These are phyloP conservation scores for Penicillium sp. DNA, from an alignment of 2,329 filamentous ascomycete species.

Conservation along the genomic window DNA sequence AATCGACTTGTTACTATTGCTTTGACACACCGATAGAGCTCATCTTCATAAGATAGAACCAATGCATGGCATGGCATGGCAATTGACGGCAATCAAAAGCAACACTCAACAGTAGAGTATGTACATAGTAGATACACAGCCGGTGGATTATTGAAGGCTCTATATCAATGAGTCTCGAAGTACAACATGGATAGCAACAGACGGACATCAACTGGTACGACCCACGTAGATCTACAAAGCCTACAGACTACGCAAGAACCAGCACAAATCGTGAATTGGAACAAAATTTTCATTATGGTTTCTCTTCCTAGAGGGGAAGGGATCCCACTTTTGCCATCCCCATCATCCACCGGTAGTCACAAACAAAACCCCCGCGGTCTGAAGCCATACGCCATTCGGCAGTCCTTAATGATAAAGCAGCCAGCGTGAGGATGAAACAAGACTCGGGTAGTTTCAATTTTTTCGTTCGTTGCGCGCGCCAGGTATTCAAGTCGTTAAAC, in stretches of 20 bases:
- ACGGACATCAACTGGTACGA: neutral
- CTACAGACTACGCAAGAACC: neutral
- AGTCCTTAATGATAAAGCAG: slow-evolving; percentile 6
- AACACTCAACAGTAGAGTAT: neutral
- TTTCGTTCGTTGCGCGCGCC: slow-evolving; percentile 26
- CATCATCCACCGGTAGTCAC: slow-evolving; percentile 26
- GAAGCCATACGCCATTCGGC: slow-evolving; percentile 23
- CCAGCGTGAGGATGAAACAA: slow-evolving; percentile 8
- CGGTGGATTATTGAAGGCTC: neutral
- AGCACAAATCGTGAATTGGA: slow-evolving; percentile 12
- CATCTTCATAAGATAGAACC: neutral
- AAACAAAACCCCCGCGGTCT: slow-evolving; percentile 25
- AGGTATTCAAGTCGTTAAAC: slow-evolving; percentile 28
- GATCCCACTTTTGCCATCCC: slow-evolving; percentile 31
- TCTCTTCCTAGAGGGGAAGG: slow-evolving; percentile 25
- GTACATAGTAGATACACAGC: neutral
- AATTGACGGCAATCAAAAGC: neutral
- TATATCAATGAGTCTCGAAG: neutral
- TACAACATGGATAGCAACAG: neutral
- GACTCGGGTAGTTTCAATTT: slow-evolving; percentile 15
- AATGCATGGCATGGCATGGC: neutral
- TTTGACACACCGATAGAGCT: neutral
- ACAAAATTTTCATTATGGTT: slow-evolving; percentile 32
- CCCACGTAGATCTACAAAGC: neutral
- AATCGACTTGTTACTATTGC: neutral